A percentile compares a stretch with the other conserved stretches of the same genome.
Conservation (phyloP, 805 yeast genomes). For the Candida verbasci region DNA sequence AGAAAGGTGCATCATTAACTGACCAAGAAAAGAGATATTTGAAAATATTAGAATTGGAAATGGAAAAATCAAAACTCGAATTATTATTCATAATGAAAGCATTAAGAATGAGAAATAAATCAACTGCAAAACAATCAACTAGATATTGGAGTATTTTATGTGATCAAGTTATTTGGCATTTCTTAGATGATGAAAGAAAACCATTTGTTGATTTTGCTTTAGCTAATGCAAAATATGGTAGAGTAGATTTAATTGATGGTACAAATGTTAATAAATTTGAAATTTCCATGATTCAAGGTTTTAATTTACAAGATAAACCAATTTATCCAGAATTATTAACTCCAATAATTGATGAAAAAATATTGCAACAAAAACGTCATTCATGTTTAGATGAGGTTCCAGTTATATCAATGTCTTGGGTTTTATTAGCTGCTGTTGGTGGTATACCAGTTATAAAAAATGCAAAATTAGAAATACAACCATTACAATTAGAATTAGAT, state of each 20-base stretch:
- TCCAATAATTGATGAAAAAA: conserved; percentile 28
- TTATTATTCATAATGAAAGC: conserved; percentile 31
- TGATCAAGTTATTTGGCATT: conserved; percentile 67
- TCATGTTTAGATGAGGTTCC: conserved; percentile 14
- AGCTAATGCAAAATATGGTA: conserved; percentile 53
- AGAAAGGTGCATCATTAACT: conserved; percentile 21
- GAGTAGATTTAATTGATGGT: conserved; percentile 63
- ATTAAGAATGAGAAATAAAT: conserved; percentile 16
- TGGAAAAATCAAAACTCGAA: conserved; percentile 30
- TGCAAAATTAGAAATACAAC: conserved; percentile 57
- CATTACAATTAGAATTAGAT: conserved; percentile 70
- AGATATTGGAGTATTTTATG: conserved; percentile 34
- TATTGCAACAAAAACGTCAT: conserved; percentile 10
- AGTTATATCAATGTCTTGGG: conserved; percentile 50
- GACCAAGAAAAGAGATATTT: conserved; percentile 18
- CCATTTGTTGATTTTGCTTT: conserved; percentile 72
- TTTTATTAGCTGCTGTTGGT: conserved; percentile 80
- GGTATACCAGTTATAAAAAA: conserved; percentile 79
- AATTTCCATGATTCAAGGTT: conserved; percentile 62
- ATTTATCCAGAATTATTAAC: conserved; percentile 69
- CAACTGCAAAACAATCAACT: conserved; percentile 14
- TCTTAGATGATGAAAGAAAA: conserved; percentile 53
- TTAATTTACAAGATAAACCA: conserved; percentile 55
- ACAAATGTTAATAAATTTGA: conserved; percentile 59
- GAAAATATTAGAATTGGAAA: conserved; percentile 24